Evolutionary conservation across 331 rosid genomes (phyloP), one percentile per base, ranked within the genome.

Genomic region (Pyracantha coccinea): DNA sequence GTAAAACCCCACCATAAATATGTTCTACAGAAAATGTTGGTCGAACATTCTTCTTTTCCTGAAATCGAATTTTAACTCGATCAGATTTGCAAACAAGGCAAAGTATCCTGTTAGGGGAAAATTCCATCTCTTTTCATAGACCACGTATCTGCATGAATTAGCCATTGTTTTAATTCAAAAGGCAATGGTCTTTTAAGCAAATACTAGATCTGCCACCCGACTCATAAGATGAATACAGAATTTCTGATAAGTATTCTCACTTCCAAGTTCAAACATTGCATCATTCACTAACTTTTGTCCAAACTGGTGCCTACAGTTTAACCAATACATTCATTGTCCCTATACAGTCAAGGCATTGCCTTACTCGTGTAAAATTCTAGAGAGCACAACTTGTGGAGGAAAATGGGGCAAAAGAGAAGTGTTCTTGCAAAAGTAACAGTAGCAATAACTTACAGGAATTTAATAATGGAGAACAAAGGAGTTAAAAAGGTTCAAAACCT

Each of bases 21-120:
- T 47, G 89, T 71, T 85, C 89, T 19, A 77, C 86, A 35, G 85
- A 74, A 70, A 85, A 85, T 71, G 89, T 82, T 41, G 86, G 86
- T 24, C 89, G 84, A 57, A 85, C 76, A 70, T 71, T 79, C 75
- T 65, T 82, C 79, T 85, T 85, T 45, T 85, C 89, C 89, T 85
- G 84, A 65, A 68, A 13, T 50, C 21, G 7, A 44, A 15, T 68
- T 9, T 74, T 23, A 74, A 74, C 76, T 45, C 69, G 20, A 27
- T 77, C 38, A 67, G 41, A 65, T 66, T 75, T 66, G 17, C 47
- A 7, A 15, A 70, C 23, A 60, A 44, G 53, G 35, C 52, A 23
- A 69, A 27, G 28, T 29, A 54, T 72, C 1, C n/a, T n/a, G 24
- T 72, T 27, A 17, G 3, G 66, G 15, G 54, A 45, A 21, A 57